Evolutionary conservation across 2,329 filamentous ascomycete genomes (phyloP).

Genomic region (Xylaria sp.): DNA sequence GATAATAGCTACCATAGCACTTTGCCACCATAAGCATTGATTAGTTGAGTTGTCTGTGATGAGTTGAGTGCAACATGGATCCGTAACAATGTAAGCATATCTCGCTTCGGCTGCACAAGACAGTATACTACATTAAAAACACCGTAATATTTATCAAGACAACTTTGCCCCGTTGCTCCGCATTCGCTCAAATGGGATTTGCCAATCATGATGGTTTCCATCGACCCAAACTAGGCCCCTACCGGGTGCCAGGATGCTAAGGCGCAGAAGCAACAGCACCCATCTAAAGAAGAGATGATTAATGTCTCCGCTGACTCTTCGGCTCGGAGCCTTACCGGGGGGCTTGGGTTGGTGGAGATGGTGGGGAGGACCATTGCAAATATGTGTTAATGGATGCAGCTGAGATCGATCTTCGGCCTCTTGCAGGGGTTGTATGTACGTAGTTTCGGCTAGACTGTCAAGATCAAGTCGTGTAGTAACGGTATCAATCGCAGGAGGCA

Average conservation of each 20-base stretch:
- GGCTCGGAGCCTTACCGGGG: slow-evolving; percentile 2
- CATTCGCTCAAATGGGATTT: slow-evolving; percentile 7
- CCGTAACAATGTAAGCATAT: slow-evolving; percentile 6
- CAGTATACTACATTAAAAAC: background rate
- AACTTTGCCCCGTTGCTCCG: slow-evolving; percentile 14
- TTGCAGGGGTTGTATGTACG: slow-evolving; percentile 5
- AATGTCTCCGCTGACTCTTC: slow-evolving; percentile 7
- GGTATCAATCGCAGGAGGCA: background rate
- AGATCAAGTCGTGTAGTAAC: slow-evolving; percentile 17
- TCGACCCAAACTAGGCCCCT: slow-evolving; percentile 20
- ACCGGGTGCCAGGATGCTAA: slow-evolving; percentile 8
- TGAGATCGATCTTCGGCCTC: slow-evolving; percentile 33
- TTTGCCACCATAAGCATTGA: slow-evolving; percentile 12
- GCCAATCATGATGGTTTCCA: slow-evolving; percentile 21
- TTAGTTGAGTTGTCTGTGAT: slow-evolving; percentile 16
- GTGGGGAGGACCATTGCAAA: slow-evolving; percentile 28
- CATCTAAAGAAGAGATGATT: slow-evolving; percentile 2
- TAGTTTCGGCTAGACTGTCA: slow-evolving; percentile 5
- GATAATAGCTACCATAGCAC: slow-evolving; percentile 4
- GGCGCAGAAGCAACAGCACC: slow-evolving; percentile 18
- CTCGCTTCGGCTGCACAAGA: slow-evolving; percentile 12
- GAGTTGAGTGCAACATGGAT: background rate
- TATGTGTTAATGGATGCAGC: slow-evolving; percentile 17
- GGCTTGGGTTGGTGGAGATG: background rate
- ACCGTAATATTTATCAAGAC: background rate